Evolutionary conservation across 345 rosid species (phyloP).

Genomic region (Linum lewisii): DNA sequence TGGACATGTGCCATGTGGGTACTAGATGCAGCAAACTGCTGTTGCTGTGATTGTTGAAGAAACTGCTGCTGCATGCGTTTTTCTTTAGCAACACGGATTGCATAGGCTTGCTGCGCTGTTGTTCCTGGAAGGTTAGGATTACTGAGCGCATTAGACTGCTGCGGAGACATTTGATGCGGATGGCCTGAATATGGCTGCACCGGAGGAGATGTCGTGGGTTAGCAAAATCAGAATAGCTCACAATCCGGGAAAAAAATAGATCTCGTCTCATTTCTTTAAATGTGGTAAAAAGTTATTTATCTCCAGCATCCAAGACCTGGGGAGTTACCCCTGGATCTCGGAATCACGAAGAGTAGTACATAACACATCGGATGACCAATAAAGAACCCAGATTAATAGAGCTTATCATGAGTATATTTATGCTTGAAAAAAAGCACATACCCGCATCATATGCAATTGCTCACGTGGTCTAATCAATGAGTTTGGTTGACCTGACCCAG

Average conservation of each 20-base stretch:
- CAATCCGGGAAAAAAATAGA: conserved; percentile 54
- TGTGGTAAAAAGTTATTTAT: no score
- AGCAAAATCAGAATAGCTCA: conserved; percentile 50
- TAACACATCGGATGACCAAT: background rate
- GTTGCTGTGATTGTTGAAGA: conserved; percentile 56
- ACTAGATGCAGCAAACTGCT: conserved; percentile 54
- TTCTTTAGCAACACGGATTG: conserved; percentile 49
- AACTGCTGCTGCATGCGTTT: conserved; percentile 72
- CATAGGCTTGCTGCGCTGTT: conserved; percentile 61
- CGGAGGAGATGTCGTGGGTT: conserved; percentile 52
- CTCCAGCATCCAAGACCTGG: no score
- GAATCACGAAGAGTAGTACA: background rate
- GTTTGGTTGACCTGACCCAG: conserved; percentile 62
- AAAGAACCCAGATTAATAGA: background rate
- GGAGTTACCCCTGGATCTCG: conserved; percentile 35
- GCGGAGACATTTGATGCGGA: conserved; percentile 58
- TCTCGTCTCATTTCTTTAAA: no score
- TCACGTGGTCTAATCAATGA: conserved; percentile 75
- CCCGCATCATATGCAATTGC: conserved; percentile 61
- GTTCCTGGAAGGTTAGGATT: conserved; percentile 55
- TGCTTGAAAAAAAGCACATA: conserved; percentile 24
- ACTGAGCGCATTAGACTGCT: conserved; percentile 48
- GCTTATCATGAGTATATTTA: background rate
- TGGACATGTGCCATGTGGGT: conserved; percentile 51
- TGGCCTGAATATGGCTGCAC: conserved; percentile 62